phyloP scores from a whole-genome alignment of 2,329 filamentous ascomycete genomes.

The Phaeoacremonium minimum region DNA sequence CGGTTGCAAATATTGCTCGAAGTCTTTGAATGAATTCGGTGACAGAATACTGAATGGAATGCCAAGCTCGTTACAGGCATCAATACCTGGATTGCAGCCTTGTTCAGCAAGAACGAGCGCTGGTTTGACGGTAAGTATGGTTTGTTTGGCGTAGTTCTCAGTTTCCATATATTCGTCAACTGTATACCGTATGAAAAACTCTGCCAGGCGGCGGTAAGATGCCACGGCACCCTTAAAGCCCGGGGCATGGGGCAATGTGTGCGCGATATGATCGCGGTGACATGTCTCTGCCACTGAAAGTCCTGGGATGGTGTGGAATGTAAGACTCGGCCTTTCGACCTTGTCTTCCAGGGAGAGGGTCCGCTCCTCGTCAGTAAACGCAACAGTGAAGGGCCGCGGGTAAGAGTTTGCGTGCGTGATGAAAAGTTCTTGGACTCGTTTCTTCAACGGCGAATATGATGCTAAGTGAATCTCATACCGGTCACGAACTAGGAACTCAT shows the following conservation, averaged over 20 bases:
- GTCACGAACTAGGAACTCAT: conserved; percentile 3
- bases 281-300: conserved; percentile 2
- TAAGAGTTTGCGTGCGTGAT: background rate
- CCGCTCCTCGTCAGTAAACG: background rate
- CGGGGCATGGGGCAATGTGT: conserved; percentile 1
- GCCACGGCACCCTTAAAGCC: conserved; percentile 2
- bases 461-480: conserved; percentile 2
- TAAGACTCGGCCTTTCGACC: conserved; percentile 1
- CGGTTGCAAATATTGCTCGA: conserved; percentile 3
- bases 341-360: too few relatives aligned
- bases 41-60: conserved; percentile 1
- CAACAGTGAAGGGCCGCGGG: conserved; percentile 1
- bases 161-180: conserved; percentile 4
- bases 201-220: conserved; percentile 2
- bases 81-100: conserved; percentile 1
- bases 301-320: conserved; percentile 4
- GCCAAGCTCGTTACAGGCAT: conserved; percentile 1
- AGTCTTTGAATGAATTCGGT: conserved; percentile 5
- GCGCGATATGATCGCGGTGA: conserved; percentile 1
- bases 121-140: conserved; percentile 1
- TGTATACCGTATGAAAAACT: conserved; percentile 3
- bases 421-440: conserved; percentile 1
- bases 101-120: conserved; percentile 2
- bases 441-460: background rate
- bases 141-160: background rate